A percentile compares a stretch with the other conserved stretches of the same genome.
These are phyloP conservation scores for Jackrogersella minutella DNA, from an alignment of 495 filamentous ascomycete species.

Conservation along the genomic window DNA sequence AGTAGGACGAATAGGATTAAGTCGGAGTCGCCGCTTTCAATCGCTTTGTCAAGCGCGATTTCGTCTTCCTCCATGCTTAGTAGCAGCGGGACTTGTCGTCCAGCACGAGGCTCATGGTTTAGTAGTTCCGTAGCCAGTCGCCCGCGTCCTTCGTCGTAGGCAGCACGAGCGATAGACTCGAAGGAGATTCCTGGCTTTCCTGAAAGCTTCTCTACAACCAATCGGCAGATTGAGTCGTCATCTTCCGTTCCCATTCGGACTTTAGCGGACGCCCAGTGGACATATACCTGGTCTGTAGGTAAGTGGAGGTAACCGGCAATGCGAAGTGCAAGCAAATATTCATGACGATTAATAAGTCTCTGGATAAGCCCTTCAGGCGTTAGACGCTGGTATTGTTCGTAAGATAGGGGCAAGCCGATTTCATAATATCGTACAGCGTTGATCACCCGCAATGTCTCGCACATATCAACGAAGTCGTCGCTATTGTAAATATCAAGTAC, in stretches of 20 bases:
- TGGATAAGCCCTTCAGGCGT: constrained; percentile 86
- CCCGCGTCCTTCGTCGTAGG: constrained; percentile 90
- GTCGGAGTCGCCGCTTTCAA: constrained; percentile 94
- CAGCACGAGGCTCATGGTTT: constrained; percentile 91
- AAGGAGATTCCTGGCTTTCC: constrained; percentile 94
- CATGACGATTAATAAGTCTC: constrained; percentile 83
- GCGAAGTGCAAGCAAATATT: constrained; percentile 89
- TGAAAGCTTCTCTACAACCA: constrained; percentile 85
- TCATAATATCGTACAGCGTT: constrained; percentile 92
- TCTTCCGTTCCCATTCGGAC: constrained; percentile 84
- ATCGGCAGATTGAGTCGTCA: constrained; percentile 85
- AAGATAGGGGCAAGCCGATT: constrained; percentile 89
- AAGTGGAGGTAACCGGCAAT: constrained; percentile 89
- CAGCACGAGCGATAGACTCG: constrained; percentile 90
- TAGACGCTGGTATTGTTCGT: constrained; percentile 86
- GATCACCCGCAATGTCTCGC: constrained; percentile 88
- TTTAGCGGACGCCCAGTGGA: constrained; percentile 96
- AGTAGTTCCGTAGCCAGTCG: constrained; percentile 87
- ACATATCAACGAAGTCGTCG: constrained; percentile 99
- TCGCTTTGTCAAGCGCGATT: constrained; percentile 94
- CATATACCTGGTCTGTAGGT: constrained; percentile 88
- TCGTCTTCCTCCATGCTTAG: constrained; percentile 96
- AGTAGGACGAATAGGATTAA: constrained; percentile 89
- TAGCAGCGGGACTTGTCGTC: constrained; percentile 93
- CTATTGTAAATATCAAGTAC: constrained; percentile 95